Conservation (phyloP, 495 filamentous ascomycete genomes). For the Penicillium psychrofluorescens region DNA sequence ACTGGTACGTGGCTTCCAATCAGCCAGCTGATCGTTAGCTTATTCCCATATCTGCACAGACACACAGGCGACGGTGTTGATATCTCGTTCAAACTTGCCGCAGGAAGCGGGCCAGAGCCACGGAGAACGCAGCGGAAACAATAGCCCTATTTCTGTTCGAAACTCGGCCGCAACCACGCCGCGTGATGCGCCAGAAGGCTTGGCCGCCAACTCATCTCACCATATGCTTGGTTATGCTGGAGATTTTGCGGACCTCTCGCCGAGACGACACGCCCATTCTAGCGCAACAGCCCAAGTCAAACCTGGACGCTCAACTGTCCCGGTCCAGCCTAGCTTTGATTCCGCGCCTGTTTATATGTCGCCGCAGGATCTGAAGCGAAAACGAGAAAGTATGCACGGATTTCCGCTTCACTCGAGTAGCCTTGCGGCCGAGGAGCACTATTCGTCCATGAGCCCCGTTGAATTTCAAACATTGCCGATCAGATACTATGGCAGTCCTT, state of each 20-base stretch:
- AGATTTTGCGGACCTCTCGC: too few species aligned
- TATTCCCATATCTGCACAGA: slow-evolving; percentile 3
- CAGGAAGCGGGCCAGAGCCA: slow-evolving; percentile 8
- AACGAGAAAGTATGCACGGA: slow-evolving; percentile 11
- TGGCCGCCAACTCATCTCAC: too few species aligned
- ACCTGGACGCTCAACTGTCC: too few species aligned
- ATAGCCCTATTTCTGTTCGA: slow-evolving; percentile 1
- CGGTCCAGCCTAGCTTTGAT: neutral
- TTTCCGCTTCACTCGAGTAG: slow-evolving; percentile 13
- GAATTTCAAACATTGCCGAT: slow-evolving; percentile 13
- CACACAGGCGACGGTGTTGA: slow-evolving; percentile 14
- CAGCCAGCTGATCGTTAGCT: neutral
- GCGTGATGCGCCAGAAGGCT: too few species aligned
- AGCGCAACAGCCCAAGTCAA: too few species aligned
- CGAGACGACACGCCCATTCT: too few species aligned
- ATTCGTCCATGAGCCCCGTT: slow-evolving; percentile 5
- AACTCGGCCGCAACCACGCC: neutral
- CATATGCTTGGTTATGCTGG: too few species aligned
- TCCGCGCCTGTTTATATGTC: slow-evolving; percentile 1
- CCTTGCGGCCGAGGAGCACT: slow-evolving; percentile 9
- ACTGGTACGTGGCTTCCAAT: slow-evolving; percentile 37
- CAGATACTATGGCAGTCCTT: slow-evolving; percentile 13
- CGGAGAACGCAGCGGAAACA: slow-evolving; percentile 5
- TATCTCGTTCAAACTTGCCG: slow-evolving; percentile 28
- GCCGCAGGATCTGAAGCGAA: slow-evolving; percentile 13